A percentile compares a stretch with the other conserved stretches of the same genome.
phyloP scores from a whole-genome alignment of 176 grass and related monocot genomes.

The Ampelocalamus luodianensis region DNA sequence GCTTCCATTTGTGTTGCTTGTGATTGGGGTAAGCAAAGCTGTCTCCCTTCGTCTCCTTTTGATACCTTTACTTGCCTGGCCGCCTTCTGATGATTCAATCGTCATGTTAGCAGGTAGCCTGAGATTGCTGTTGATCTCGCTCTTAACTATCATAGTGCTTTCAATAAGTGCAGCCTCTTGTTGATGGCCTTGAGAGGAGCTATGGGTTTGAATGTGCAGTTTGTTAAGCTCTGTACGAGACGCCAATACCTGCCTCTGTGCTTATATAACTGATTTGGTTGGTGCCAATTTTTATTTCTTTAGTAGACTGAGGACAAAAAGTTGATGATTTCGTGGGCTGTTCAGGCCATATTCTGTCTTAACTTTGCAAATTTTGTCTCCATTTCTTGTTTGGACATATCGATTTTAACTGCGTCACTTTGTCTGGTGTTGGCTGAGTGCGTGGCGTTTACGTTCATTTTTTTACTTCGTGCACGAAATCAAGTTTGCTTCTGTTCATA shows the following conservation, averaged over 20 bases:
- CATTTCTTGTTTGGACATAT: background rate
- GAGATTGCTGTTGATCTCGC: background rate
- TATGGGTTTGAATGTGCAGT: background rate
- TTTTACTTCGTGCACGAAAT: background rate
- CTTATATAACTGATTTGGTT: background rate
- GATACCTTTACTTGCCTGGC: background rate
- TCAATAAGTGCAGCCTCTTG: background rate
- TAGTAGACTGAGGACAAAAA: background rate
- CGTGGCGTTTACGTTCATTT: background rate
- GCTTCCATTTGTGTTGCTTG: background rate
- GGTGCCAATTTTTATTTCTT: background rate
- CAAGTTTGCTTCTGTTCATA: constrained; percentile 20
- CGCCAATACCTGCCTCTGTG: constrained; percentile 20
- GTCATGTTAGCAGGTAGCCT: background rate
- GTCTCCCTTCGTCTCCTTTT: constrained; percentile 36
- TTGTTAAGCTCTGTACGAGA: background rate
- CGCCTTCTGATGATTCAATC: background rate
- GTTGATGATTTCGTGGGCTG: constrained; percentile 18
- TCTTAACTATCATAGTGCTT: constrained; percentile 31
- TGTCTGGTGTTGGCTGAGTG: background rate
- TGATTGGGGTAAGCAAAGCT: background rate
- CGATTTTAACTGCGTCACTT: background rate
- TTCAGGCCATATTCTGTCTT: background rate
- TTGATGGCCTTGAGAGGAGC: background rate
- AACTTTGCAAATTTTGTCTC: background rate